Percentiles rank a stretch among this genome's conserved stretches.
phyloP scores from a whole-genome alignment of 1,139 yeast genomes.

The Scheffersomyces segobiensis region DNA sequence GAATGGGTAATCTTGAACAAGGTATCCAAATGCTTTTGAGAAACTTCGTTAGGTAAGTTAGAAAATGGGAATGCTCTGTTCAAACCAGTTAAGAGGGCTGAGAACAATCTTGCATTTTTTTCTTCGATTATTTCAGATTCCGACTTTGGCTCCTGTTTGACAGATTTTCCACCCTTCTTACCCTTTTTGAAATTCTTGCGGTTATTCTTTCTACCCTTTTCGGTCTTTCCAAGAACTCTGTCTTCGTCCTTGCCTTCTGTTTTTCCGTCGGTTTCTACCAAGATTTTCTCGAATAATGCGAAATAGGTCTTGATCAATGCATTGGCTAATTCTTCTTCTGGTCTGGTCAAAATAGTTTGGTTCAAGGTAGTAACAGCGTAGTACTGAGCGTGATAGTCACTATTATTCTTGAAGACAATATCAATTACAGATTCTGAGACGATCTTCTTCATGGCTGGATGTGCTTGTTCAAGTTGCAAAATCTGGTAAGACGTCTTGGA shows the following conservation, averaged over 20 bases:
- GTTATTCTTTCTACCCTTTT: slow-evolving; percentile 54
- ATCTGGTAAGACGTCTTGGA: slow-evolving; percentile 85
- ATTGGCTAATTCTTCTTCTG: slow-evolving; percentile 79
- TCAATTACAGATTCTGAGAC: slow-evolving; percentile 80
- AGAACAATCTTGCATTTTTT: slow-evolving; percentile 78
- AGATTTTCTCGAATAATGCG: slow-evolving; percentile 78
- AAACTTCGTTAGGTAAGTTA: slow-evolving; percentile 67
- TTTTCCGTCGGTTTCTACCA: slow-evolving; percentile 62
- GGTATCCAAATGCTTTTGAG: slow-evolving; percentile 78
- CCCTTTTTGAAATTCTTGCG: slow-evolving; percentile 52
- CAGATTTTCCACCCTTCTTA: slow-evolving; percentile 80
- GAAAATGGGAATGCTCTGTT: slow-evolving; percentile 97
- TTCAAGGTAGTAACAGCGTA: slow-evolving; percentile 86
- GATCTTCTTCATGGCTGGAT: slow-evolving; percentile 92
- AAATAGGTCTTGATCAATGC: slow-evolving; percentile 80
- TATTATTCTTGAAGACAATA: slow-evolving; percentile 69
- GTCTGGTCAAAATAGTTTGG: slow-evolving; percentile 83
- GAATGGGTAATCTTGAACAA: slow-evolving; percentile 90
- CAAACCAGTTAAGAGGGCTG: slow-evolving; percentile 91
- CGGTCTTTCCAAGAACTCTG: slow-evolving; percentile 40
- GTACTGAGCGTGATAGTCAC: slow-evolving; percentile 85
- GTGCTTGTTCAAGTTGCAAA: slow-evolving; percentile 81
- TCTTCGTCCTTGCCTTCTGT: slow-evolving; percentile 42
- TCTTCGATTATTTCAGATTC: slow-evolving; percentile 78
- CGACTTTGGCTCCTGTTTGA: slow-evolving; percentile 63